Evolutionary conservation across 345 rosid species (phyloP).

Genomic region (Euphorbia pulcherrima): DNA sequence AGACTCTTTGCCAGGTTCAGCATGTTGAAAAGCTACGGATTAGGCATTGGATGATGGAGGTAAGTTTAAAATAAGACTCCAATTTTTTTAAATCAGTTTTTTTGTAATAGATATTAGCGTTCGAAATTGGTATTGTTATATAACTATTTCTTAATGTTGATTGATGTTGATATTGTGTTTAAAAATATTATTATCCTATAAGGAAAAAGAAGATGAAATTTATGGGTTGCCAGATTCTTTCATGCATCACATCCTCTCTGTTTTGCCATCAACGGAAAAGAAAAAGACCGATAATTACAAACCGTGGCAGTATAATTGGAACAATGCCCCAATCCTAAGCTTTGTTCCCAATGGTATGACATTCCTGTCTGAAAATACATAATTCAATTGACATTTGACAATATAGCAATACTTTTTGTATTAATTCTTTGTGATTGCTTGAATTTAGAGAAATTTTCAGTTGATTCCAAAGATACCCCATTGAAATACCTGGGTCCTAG

Average conservation of each 20-base stretch:
- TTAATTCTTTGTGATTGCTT: too few species aligned
- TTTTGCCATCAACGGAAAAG: not conserved
- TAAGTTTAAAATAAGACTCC: not conserved
- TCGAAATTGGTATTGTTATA: not conserved
- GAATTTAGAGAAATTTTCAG: too few species aligned
- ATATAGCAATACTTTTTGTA: too few species aligned
- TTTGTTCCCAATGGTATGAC: not conserved
- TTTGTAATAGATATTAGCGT: too few species aligned
- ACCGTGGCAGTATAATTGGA: too few species aligned
- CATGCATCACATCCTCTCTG: too few species aligned
- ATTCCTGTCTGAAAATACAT: not conserved
- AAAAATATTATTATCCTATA: not conserved
- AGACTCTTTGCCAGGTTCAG: not conserved
- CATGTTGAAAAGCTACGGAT: not conserved
- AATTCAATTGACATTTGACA: not conserved
- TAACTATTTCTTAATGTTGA: too few species aligned
- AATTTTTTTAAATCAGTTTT: too few species aligned
- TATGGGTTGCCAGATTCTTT: not conserved
- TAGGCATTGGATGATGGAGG: not conserved
- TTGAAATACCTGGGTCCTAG: not conserved
- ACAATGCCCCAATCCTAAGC: not conserved
- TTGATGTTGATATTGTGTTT: not conserved
- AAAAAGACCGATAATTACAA: not conserved
- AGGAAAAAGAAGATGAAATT: not conserved
- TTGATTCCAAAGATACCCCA: not conserved